Conservation (phyloP, 148 eudicot species). For the Silene uniflora region DNA sequence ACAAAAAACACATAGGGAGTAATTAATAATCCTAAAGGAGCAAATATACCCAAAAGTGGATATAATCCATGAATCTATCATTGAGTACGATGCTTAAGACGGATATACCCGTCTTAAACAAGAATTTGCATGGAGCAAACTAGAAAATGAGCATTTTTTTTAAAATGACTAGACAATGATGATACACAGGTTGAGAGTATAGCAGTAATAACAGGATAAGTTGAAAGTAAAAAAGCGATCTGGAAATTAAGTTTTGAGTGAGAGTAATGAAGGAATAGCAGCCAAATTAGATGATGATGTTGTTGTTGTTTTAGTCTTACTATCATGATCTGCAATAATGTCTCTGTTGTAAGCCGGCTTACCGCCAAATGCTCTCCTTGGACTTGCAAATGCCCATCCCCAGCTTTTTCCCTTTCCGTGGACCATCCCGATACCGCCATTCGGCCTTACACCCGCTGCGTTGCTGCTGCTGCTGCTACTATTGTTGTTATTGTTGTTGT, state of each 20-base stretch:
- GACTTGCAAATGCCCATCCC: slow-evolving; percentile 92
- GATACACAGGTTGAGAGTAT: neutral
- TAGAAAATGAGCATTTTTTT: no score
- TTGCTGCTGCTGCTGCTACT: slow-evolving; percentile 6
- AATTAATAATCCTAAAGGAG: no score
- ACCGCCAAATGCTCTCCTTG: slow-evolving; percentile 56
- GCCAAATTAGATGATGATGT: slow-evolving; percentile 42
- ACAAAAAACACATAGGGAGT: no score
- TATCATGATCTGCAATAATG: neutral
- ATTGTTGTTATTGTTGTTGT: slow-evolving; percentile 8
- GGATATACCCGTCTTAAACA: no score
- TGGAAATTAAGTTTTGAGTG: slow-evolving; percentile 46
- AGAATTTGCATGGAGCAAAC: no score
- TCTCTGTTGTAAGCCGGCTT: neutral
- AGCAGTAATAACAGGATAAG: neutral
- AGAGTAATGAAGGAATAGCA: slow-evolving; percentile 72
- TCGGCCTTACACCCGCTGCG: neutral
- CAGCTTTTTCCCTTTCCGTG: slow-evolving; percentile 65
- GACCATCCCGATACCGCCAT: slow-evolving; percentile 15
- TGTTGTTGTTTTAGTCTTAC: slow-evolving; percentile 10
- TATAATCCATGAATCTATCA: no score
- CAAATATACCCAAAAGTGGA: no score
- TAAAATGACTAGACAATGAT: no score
- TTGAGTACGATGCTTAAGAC: no score
- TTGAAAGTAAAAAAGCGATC: no score